Evolutionary conservation across 1,139 yeast species (phyloP), one percentile per base, ranked within the genome.

Genomic region (Debaryomyces psychrophilus): DNA sequence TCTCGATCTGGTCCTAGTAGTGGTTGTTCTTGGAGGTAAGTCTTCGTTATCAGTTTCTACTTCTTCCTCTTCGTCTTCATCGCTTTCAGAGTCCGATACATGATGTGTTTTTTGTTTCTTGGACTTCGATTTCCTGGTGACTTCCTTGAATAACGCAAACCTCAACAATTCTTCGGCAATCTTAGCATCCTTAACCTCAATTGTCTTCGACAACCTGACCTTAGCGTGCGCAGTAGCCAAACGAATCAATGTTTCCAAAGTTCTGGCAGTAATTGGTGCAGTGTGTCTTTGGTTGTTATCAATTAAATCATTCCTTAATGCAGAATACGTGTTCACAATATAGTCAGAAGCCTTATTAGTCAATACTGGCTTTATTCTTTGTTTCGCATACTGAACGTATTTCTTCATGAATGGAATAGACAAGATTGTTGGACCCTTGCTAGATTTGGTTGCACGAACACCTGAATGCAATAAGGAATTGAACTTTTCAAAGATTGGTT

Each of bases 261-360:
- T 95, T 83, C 99, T 89, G 18, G 99, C 97, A 2, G 99, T 93
- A 55, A 95, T 90, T 33, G 99, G 99, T 1, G 96, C 87, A 3
- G 97, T 90, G 56, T 88, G 83, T 49, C 93, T 80, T 62, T 85
- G 88, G 57, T 84, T 85, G 52, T 76, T 79, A 41, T 82, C 86
- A 44, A 83, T 73, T 45, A 83, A 82, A 57, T 92, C 96, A 61
- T 90, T 90, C 71, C 99, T 81, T 55, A 93, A 76, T 9, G 85
- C 82, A 1, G 96, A 76, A 62, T 93, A 93, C 6, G 88, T 82
- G 44, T 79, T 78, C 22, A 90, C 95, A 59, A 93, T 90, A 60
- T 87, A 81, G 46, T 85, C 89, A 11, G 92, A 81, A 0, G 99
- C 97, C 46, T 76, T 81, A 51, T 83, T 77, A 4, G 96, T 84